Evolutionary conservation across 2,329 filamentous ascomycete genomes (phyloP), one percentile per base, ranked within the genome.

Genomic region (Thermothelomyces thermophilus): DNA sequence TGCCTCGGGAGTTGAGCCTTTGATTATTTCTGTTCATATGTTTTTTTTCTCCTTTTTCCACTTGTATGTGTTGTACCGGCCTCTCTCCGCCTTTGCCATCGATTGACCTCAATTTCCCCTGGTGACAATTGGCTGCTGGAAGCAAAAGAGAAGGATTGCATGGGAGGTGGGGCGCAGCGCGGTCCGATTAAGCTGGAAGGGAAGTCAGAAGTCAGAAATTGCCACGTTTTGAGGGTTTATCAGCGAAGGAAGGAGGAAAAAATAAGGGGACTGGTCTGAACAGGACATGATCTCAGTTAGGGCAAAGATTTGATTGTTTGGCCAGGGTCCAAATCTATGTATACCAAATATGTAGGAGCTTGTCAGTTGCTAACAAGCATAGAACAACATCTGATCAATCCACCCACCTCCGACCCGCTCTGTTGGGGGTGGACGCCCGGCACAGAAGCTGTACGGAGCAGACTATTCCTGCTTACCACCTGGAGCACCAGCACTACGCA

Each of bases 1-100:
- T 37, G 43, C 50, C 51, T 53, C 51, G 19, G 46, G 53, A 53
- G 45, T 46, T 42, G 24, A 49, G 46, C 51, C 41, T 45, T 49
- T 31, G 40, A 17, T n/a, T 20, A 22, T 26, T 41, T 42, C n/a
- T n/a, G n/a, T 33, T 17, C 11, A 6, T n/a, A n/a, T n/a, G n/a
- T n/a, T n/a, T n/a, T 37, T 46, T 34, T 42, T 46, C 9, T 47
- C 5, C 3, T 36, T 17, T 41, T 30, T 31, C 19, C 10, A 9
- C 14, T 41, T 34, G 11, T 46, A n/a, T 40, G 16, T 37, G 22
- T n/a, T 26, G 36, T 31, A 31, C 30, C 10, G 5, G 31, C 34
- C 28, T 39, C 26, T 34, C 16, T 52, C 40, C 17, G 24, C 19
- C 19, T 49, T 45, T 22, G 4, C 24, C 41, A 37, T 26, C 24